Evolutionary conservation across 2,329 filamentous ascomycete genomes (phyloP).

Genomic region (Pseudocercospora ulei): DNA sequence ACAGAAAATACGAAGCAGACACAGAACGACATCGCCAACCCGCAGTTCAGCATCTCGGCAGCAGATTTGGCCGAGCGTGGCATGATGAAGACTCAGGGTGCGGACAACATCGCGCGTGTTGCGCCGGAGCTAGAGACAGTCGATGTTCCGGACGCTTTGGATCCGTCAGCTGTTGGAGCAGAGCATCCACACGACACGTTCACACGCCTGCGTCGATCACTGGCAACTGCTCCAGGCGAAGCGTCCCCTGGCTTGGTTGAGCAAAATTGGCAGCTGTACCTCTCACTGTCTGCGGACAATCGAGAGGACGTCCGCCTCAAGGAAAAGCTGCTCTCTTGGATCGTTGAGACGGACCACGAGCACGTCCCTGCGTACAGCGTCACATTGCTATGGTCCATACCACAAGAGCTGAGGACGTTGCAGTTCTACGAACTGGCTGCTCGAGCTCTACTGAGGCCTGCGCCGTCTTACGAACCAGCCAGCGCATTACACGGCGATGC

Average conservation of each 20-base stretch:
- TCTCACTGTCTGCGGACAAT: slow-evolving; percentile 24
- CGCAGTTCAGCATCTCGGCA: too few species aligned
- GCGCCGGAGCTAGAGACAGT: too few species aligned
- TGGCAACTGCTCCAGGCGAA: neutral
- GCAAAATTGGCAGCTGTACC: slow-evolving; percentile 35
- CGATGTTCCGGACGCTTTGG: too few species aligned
- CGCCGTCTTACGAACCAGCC: slow-evolving; percentile 9
- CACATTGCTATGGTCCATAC: slow-evolving; percentile 26
- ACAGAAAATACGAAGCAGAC: too few species aligned
- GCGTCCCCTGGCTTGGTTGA: neutral
- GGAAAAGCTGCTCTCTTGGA: slow-evolving; percentile 26
- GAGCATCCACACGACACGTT: neutral
- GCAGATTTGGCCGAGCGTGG: too few species aligned
- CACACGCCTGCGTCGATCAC: slow-evolving; percentile 9
- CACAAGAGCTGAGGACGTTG: slow-evolving; percentile 18
- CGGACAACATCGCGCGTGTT: too few species aligned
- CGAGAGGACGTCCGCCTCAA: slow-evolving; percentile 24
- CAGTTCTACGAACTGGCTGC: slow-evolving; percentile 23
- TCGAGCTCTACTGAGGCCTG: slow-evolving; percentile 18
- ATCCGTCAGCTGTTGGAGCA: too few species aligned
- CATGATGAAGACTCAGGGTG: too few species aligned
- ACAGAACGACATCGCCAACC: too few species aligned
- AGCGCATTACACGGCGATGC: slow-evolving; percentile 26
- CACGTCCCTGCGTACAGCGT: slow-evolving; percentile 22
- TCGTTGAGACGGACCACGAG: slow-evolving; percentile 17